Evolutionary conservation across 768 basidiomycete genomes (phyloP).

Genomic region (Xerocomellus dryophilus): DNA sequence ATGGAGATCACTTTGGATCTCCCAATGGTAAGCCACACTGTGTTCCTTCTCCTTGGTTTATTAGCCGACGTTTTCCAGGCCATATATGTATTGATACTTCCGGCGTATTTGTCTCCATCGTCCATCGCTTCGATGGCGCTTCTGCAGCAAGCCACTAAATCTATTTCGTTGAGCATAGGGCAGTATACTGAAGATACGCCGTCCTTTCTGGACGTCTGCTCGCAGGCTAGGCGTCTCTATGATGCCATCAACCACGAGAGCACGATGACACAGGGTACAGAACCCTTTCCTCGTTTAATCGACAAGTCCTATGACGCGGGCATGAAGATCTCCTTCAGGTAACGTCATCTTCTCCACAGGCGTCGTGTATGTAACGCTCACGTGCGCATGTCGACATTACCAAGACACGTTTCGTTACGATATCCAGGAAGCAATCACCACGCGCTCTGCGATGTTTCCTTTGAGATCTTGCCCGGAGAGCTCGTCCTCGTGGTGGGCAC

Average conservation of each 20-base stretch:
- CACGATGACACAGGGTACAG: constrained; percentile 17
- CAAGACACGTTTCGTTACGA: constrained; percentile 20
- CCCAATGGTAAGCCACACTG: constrained; percentile 31
- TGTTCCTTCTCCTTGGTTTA: not conserved
- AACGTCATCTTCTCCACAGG: not conserved
- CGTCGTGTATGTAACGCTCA: not conserved
- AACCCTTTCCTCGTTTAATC: constrained; percentile 16
- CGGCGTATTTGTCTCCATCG: constrained; percentile 26
- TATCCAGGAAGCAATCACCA: constrained; percentile 22
- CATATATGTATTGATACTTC: constrained; percentile 21
- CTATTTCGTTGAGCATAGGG: constrained; percentile 17
- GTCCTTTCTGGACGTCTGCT: constrained; percentile 13
- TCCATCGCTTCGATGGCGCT: constrained; percentile 35
- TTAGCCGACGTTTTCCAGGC: constrained; percentile 16
- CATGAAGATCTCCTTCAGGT: constrained; percentile 30
- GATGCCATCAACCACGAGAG: constrained; percentile 20
- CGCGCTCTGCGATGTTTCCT: constrained; percentile 25
- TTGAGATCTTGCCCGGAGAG: constrained; percentile 30
- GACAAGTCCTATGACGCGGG: constrained; percentile 10
- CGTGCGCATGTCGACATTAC: not conserved
- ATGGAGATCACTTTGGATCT: constrained; percentile 30
- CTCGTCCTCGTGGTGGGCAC: constrained; percentile 32
- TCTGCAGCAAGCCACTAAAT: constrained; percentile 31
- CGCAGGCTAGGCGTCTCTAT: constrained; percentile 20
- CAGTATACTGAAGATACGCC: constrained; percentile 3